Evolutionary conservation across 805 yeast species (phyloP), one percentile per base, ranked within the genome.

Genomic region (Saccharomyces jurei): DNA sequence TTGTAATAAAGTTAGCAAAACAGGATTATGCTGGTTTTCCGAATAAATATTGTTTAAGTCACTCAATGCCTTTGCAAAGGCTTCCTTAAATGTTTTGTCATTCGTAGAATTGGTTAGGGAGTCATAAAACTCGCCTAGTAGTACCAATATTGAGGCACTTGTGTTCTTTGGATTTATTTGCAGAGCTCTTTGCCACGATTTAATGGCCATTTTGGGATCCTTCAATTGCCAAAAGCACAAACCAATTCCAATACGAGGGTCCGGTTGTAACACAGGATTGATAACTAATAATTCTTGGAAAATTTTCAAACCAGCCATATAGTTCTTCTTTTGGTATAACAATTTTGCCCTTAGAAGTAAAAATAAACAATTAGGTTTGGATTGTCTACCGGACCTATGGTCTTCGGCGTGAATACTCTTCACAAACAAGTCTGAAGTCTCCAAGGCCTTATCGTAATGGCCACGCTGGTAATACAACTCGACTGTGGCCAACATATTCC

Each of bases 221-320:
- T 86, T 86, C 57, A 94, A 74, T 56, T 81, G 81, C 97, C 97
- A 94, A 67, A 84, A 92, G 70, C 97, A 91, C 59, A 94, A 74
- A 36, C 99, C 99, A 57, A 92, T 82, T 29, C 98, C 99, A 56
- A 94, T 79, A 70, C 99, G 78, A 21, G 97, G 95, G 72, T 92
- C 97, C 4, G 98, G 97, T 61, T 80, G 80, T 61, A 86, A 73
- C 41, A 86, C 67, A 1, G 97, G 97, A 58, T 89, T 84, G 50
- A 84, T 75, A 32, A 84, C 77, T 59, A 94, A 75, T 6, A 87
- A 84, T 59, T 86, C 87, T 74, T 94, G 99, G 71, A 88, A 94
- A 31, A 87, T 69, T 67, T 84, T 85, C 63, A 94, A 77, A 14
- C 96, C 90, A 5, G 79, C 82, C 26, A 78, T 68, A 69, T 83